Evolutionary conservation across 805 yeast genomes (phyloP), one percentile per base, ranked within the genome.

Genomic region (Grigorovia yakushimaensis): DNA sequence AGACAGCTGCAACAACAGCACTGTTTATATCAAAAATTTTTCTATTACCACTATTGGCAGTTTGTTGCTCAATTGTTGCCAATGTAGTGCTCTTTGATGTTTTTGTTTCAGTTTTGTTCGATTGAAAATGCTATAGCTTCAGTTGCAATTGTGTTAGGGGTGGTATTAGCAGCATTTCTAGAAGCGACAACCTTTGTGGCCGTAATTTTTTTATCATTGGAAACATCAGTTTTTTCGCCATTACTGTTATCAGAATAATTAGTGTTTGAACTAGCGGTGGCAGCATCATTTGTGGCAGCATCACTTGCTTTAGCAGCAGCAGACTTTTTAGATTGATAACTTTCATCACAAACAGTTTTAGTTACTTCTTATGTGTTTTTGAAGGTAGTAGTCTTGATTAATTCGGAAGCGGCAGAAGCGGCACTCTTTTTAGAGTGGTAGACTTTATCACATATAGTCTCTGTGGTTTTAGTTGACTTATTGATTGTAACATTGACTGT

Each of bases 361-460:
- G 43, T 22, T 36, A 35, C 41, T 37, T 41, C 15, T 8, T 45
- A 33, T 9, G 51, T 40, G 27, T 43, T 15, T 20, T 20, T 35
- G 35, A 47, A 38, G 18, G 48, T 45, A 15, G 45, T 22, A 9
- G 49, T 30, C 5, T 33, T 43, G 20, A 33, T 21, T 15, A 46
- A 21, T 10, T 41, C 39, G 21, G 41, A 41, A 22, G 50, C 45
- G 30, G 43, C 44, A 9, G 41, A 27, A 23, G 50, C 42, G 20
- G 45, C 45, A 36, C 47, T 39, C 45, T 51, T 51, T 39, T 39
- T 44, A n/a, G 50, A 30, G 17, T 47, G 44, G 37, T 53, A 51
- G n/a, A 40, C 53, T 33, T 46, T 50, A 41, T 51, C 54, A 47
- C 54, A 51, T 22, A 43, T 39, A 22, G 54, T 51, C n/a, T 41